These are phyloP conservation scores for Chaetothyriales sp. DNA, from an alignment of 2,329 filamentous ascomycete species.

Conservation along the genomic window DNA sequence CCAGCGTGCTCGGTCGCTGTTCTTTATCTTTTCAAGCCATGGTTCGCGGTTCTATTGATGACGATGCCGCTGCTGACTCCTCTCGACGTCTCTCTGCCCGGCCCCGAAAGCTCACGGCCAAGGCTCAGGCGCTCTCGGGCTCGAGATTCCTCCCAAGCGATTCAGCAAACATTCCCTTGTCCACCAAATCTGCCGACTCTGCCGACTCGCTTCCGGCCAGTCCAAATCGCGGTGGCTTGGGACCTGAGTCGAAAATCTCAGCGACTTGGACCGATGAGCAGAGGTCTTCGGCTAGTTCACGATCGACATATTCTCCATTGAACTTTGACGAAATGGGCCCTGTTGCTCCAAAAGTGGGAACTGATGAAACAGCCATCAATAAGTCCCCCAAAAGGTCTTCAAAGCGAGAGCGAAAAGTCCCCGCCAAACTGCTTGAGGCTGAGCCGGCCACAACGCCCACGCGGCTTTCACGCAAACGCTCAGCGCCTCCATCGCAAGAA, in stretches of 20 bases:
- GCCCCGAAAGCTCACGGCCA: conserved; percentile 10
- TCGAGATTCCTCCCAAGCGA: conserved; percentile 3
- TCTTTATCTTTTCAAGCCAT: not conserved
- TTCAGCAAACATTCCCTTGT: not conserved
- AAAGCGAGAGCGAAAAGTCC: conserved; percentile 9
- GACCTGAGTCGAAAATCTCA: not conserved
- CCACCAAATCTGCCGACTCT: not conserved
- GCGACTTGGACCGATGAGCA: conserved; percentile 2
- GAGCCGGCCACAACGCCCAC: not conserved
- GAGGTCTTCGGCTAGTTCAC: not conserved
- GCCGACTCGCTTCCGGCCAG: conserved; percentile 1
- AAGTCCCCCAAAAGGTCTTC: conserved; percentile 7
- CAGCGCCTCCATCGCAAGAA: conserved; percentile 4
- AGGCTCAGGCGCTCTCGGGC: conserved; percentile 9
- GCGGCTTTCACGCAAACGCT: conserved; percentile 5
- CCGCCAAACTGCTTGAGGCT: conserved; percentile 8
- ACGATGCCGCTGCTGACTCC: not conserved
- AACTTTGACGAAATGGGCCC: not conserved
- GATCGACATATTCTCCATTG: not conserved
- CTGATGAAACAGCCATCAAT: not conserved
- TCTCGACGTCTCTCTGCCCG: conserved; percentile 7
- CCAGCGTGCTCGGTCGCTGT: not conserved
- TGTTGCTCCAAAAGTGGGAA: not conserved
- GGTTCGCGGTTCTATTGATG: not conserved
- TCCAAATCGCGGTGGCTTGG: not conserved